Percentiles rank a stretch among this genome's conserved stretches.
Evolutionary conservation across 352 stramenopile genomes (phyloP).

Genomic region (Globisporangium polare): DNA sequence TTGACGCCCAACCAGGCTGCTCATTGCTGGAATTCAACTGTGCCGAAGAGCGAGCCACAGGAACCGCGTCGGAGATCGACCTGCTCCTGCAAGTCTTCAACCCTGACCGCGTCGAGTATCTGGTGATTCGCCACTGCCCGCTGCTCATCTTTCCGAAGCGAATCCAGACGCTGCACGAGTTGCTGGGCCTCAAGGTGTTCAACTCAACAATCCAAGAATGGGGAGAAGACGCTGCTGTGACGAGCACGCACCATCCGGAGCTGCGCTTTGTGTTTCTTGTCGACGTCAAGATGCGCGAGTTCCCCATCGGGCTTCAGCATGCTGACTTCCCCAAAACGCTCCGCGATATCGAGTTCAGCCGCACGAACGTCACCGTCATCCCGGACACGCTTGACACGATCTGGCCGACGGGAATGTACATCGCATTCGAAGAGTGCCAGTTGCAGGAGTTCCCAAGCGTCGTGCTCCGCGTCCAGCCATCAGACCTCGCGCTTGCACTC

Average conservation of each 20-base stretch:
- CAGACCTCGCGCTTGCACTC: conserved; percentile 2
- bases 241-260: conserved; percentile 7
- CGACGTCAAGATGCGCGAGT: conserved; percentile 12
- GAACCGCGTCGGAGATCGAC: conserved; percentile 18
- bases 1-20: conserved; percentile 16
- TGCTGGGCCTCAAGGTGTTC: conserved; percentile 25
- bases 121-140: conserved; percentile 27
- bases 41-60: conserved; percentile 2
- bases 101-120: conserved; percentile 13
- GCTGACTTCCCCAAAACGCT: conserved; percentile 6
- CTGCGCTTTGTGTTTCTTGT: conserved; percentile 15
- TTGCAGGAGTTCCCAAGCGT: conserved; percentile 9
- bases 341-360: conserved; percentile 11
- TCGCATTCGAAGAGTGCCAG: conserved; percentile 13
- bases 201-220: conserved; percentile 29
- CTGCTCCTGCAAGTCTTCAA: conserved; percentile 14
- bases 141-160: conserved; percentile 14
- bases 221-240: conserved; percentile 8
- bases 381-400: conserved; percentile 11
- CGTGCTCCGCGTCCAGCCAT: background rate
- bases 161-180: conserved; percentile 15
- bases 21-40: conserved; percentile 29
- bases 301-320: conserved; percentile 9
- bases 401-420: conserved; percentile 13
- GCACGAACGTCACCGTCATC: conserved; percentile 7